Percentiles rank a stretch among this genome's conserved stretches.
Conservation (phyloP, 2,329 filamentous ascomycete genomes). For the Colletotrichum sp. region DNA sequence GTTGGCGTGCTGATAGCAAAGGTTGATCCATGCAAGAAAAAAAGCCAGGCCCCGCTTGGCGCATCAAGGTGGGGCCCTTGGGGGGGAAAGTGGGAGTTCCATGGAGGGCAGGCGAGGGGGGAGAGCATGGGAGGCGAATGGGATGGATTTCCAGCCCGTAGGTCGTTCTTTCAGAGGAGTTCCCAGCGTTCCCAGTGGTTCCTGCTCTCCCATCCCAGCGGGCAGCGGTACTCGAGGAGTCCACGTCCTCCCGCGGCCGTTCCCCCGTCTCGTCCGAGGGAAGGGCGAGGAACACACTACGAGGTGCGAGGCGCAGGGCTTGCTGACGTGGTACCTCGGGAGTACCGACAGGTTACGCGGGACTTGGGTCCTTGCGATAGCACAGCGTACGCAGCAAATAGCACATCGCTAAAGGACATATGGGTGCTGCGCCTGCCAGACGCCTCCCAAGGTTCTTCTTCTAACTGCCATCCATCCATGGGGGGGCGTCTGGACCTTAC, state of each 20-base stretch:
- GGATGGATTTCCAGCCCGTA: neutral
- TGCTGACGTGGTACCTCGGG: neutral
- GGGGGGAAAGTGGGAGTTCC: neutral
- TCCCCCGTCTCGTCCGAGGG: neutral
- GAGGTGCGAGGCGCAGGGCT: constrained; percentile 2
- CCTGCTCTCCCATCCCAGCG: neutral
- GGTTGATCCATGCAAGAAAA: constrained; percentile 18
- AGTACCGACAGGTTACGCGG: neutral
- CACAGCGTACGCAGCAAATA: neutral
- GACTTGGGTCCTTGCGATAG: neutral
- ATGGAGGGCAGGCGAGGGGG: neutral
- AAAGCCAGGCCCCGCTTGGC: constrained; percentile 16
- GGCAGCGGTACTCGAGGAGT: neutral
- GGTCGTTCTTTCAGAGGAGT: neutral
- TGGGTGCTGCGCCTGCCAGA: neutral
- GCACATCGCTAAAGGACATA: neutral
- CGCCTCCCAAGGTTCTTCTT: neutral
- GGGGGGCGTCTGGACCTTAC: too few species aligned
- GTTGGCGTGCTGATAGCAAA: constrained; percentile 18
- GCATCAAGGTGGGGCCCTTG: neutral
- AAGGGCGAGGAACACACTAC: neutral
- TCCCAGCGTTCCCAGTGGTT: constrained; percentile 7
- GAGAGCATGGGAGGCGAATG: neutral
- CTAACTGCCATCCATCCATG: neutral
- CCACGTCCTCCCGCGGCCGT: neutral